Conservation (phyloP, 2,329 filamentous ascomycete species). For the Hypoxylon sp. region DNA sequence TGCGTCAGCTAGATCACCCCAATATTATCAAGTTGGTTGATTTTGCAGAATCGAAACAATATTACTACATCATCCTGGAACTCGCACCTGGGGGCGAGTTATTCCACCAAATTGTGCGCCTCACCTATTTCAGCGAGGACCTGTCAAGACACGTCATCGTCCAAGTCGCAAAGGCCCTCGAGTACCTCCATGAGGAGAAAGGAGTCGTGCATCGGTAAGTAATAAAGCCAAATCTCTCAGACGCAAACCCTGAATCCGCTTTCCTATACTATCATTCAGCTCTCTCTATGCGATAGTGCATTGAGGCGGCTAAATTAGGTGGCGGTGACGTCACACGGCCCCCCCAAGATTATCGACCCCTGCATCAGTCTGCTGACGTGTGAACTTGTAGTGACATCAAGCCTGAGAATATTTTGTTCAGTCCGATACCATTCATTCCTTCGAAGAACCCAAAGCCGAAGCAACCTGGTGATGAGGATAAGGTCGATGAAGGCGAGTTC, state of each 20-base stretch:
- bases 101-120: slow-evolving; percentile 97
- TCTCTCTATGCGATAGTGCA: slow-evolving; percentile 31
- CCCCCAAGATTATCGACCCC: slow-evolving; percentile 3
- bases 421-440: slow-evolving; percentile 85
- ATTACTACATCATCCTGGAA: slow-evolving; percentile 98
- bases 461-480: slow-evolving; percentile 93
- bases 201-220: slow-evolving; percentile 96
- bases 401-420: slow-evolving; percentile 96
- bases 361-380: slow-evolving; percentile 41
- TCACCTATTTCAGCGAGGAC: slow-evolving; percentile 98
- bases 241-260: slow-evolving; percentile 12
- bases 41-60: slow-evolving; percentile 93
- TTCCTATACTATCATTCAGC: slow-evolving; percentile 8
- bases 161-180: slow-evolving; percentile 93
- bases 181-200: slow-evolving; percentile 94
- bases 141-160: slow-evolving; percentile 93
- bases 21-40: slow-evolving; percentile 96
- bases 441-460: slow-evolving; percentile 85
- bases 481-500: slow-evolving; percentile 96
- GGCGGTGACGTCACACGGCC: slow-evolving; percentile 39
- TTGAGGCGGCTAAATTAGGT: slow-evolving; percentile 46
- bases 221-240: slow-evolving; percentile 18
- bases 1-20: slow-evolving; percentile 95
- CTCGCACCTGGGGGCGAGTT: slow-evolving; percentile 95
- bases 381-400: slow-evolving; percentile 85